Evolutionary conservation across 2,329 filamentous ascomycete genomes (phyloP), one percentile per base, ranked within the genome.

Genomic region (Bipolaris zeicola): DNA sequence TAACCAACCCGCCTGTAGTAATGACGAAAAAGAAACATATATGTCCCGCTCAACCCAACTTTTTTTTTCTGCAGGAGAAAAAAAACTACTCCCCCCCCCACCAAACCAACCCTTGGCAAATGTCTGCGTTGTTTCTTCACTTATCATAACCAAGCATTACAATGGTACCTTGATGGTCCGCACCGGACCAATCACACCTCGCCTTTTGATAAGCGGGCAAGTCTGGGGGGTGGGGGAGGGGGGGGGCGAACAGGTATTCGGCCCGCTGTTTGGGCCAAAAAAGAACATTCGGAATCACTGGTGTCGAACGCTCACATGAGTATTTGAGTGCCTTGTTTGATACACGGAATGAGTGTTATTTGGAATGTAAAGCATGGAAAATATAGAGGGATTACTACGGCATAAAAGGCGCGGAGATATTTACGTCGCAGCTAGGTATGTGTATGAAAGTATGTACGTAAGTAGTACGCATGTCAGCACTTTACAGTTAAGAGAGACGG

Each of bases 141-240:
- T 16, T 16, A 14, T 28, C 22, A 38, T 42, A 38, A 38, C 22
- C 41, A 22, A 43, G 16, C 20, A 28, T 11, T 13, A 11, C 16
- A 41, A 46, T 16, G 37, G 58, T 55, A 69, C 66, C 60, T 53
- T 67, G 65, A 20, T 68, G 62, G 64, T 26, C 55, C 1, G 22
- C 55, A 55, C 43, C 52, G 60, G 59, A 54, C 63, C 61, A 68
- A 69, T 67, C 24, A 61, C 1, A 7, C 13, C 5, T 0, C 6
- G n/a, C 20, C 8, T 22, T 62, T 66, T 66, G 53, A 33, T 64
- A 69, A 69, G 62, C 66, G 65, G 47, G 45, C 31, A 39, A 33
- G 7, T 5, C 6, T 6, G 5, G 22, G 1, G 5, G 22, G 22
- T 16, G 16, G 6, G 6, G 6, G 22, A 7, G 26, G 6, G 5